Percentiles rank a stretch among this genome's conserved stretches.
phyloP scores from a whole-genome alignment of 1,139 yeast species.

The Arxiozyma slooffiae region DNA sequence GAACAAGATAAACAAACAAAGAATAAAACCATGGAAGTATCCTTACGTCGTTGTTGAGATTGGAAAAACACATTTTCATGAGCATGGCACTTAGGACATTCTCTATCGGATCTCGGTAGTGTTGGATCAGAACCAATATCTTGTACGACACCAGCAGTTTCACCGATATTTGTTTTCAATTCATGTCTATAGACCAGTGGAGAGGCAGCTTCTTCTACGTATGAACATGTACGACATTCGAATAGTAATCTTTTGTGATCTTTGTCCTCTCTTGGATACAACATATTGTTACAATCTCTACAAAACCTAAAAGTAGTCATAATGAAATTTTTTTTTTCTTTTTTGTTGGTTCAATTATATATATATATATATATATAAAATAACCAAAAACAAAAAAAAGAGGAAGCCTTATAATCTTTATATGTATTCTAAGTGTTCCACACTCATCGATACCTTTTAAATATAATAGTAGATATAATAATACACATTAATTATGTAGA shows the following conservation, averaged over 20 bases:
- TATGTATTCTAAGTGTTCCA: no score
- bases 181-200: constrained; percentile 90
- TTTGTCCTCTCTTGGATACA: constrained; percentile 95
- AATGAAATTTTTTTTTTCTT: no score
- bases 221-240: constrained; percentile 91
- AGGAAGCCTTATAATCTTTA: no score
- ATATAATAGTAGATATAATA: no score
- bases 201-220: constrained; percentile 84
- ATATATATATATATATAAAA: no score
- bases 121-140: constrained; percentile 96
- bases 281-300: constrained; percentile 93
- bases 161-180: constrained; percentile 73
- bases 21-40: constrained; percentile 90
- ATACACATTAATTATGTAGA: no score
- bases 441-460: no score
- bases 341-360: no score
- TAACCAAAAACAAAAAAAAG: no score
- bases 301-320: constrained; percentile 93
- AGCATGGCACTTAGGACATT: constrained; percentile 81
- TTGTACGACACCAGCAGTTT: constrained; percentile 95
- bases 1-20: constrained; percentile 87
- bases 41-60: constrained; percentile 87
- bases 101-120: constrained; percentile 85
- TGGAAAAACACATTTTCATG: constrained; percentile 94
- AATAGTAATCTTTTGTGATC: constrained; percentile 57